phyloP scores from a whole-genome alignment of 139 green algal genomes.

The Chlamydomonas applanata region DNA sequence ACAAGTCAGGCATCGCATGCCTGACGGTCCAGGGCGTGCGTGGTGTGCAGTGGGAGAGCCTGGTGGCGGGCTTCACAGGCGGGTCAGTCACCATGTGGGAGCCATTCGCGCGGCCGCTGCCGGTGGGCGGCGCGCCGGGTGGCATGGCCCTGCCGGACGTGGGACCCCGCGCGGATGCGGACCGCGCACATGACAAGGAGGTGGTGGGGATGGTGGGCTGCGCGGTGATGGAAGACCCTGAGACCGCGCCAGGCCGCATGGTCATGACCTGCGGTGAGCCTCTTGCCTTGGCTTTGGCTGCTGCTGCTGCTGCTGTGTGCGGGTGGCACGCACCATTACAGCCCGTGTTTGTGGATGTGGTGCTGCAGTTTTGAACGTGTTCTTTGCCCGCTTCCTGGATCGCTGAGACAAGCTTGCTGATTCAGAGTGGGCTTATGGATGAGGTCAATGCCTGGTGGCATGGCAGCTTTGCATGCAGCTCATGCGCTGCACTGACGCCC shows the following conservation, averaged over 20 bases:
- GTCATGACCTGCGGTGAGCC: background rate
- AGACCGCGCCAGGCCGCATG: background rate
- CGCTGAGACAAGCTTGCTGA: too few relatives aligned
- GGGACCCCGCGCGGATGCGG: constrained; percentile 6
- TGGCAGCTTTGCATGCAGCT: too few relatives aligned
- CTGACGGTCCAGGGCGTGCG: constrained; percentile 12
- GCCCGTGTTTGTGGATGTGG: too few relatives aligned
- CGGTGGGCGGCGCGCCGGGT: background rate
- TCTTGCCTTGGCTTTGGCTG: background rate
- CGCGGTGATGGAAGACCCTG: constrained; percentile 6
- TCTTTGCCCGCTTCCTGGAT: too few relatives aligned
- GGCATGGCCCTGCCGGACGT: constrained; percentile 11
- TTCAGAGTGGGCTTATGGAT: too few relatives aligned
- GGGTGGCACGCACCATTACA: too few relatives aligned
- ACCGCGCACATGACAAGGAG: constrained; percentile 38
- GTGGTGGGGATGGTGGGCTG: constrained; percentile 37
- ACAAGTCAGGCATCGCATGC: constrained; percentile 38
- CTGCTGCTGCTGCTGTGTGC: background rate
- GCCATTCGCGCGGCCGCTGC: constrained; percentile 14
- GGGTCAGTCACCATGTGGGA: constrained; percentile 35
- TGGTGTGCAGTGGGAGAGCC: background rate
- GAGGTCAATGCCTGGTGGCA: too few relatives aligned
- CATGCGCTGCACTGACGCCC: too few relatives aligned
- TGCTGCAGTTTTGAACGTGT: too few relatives aligned
- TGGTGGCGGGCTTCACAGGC: constrained; percentile 18